Percentiles rank a stretch among this genome's conserved stretches.
These are phyloP conservation scores for Schoenoplectus tabernaemontani DNA, from an alignment of 202 grass and related monocot species.

Conservation along the genomic window DNA sequence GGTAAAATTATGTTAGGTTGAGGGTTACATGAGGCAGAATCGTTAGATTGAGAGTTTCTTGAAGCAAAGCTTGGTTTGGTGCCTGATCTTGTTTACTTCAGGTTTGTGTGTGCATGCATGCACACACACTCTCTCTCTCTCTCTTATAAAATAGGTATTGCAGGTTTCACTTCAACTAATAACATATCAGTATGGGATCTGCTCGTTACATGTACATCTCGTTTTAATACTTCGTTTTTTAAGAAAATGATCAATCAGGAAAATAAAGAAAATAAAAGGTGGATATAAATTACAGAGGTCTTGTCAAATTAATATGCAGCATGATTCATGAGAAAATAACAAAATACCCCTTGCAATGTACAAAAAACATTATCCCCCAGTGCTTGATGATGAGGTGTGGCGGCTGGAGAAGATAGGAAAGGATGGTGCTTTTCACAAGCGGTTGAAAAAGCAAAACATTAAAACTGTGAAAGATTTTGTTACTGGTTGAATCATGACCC, in stretches of 20 bases:
- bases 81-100: neutral
- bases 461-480: slow-evolving; percentile 81
- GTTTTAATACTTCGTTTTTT: neutral
- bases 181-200: neutral
- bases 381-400: slow-evolving; percentile 85
- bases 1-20: neutral
- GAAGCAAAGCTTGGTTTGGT: neutral
- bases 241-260: neutral
- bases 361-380: slow-evolving; percentile 93
- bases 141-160: too few species aligned
- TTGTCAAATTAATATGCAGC: slow-evolving; percentile 6
- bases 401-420: slow-evolving; percentile 96
- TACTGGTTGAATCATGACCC: slow-evolving; percentile 51
- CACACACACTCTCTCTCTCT: too few species aligned
- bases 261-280: neutral
- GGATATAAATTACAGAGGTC: neutral
- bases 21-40: neutral
- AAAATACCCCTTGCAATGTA: slow-evolving; percentile 48
- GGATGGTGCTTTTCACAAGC: slow-evolving; percentile 96
- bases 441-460: slow-evolving; percentile 63
- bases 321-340: neutral
- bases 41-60: neutral
- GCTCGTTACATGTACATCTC: neutral
- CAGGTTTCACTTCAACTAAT: neutral
- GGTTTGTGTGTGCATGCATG: too few species aligned